Percentiles rank a stretch among this genome's conserved stretches.
These are phyloP conservation scores for Aspergillus pseudotamarii DNA, from an alignment of 2,329 filamentous ascomycete genomes.

Conservation along the genomic window DNA sequence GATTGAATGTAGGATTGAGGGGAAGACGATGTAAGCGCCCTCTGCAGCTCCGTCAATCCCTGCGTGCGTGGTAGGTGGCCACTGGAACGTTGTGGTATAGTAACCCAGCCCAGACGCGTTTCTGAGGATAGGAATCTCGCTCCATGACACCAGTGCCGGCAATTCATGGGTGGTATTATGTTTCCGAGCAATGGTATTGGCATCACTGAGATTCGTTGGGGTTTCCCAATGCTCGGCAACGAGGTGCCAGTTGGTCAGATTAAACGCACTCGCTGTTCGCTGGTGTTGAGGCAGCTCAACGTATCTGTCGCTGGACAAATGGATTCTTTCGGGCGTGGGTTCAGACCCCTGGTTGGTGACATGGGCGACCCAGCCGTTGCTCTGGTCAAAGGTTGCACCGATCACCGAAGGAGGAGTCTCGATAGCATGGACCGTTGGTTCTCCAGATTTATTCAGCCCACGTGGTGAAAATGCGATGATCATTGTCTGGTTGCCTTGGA, in stretches of 20 bases:
- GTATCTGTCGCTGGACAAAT: too few relatives aligned
- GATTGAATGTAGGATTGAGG: slow-evolving; percentile 12
- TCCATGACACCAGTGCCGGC: slow-evolving; percentile 38
- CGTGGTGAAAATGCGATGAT: too few relatives aligned
- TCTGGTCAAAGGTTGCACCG: too few relatives aligned
- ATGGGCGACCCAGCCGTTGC: too few relatives aligned
- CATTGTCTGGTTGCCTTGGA: too few relatives aligned
- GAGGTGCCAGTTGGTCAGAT: slow-evolving; percentile 41
- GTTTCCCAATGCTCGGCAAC: slow-evolving; percentile 44
- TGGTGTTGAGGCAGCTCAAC: too few relatives aligned
- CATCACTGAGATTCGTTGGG: slow-evolving; percentile 35
- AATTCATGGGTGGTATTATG: slow-evolving; percentile 37
- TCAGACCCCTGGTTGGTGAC: too few relatives aligned
- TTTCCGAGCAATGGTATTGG: slow-evolving; percentile 21
- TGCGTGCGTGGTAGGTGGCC: slow-evolving; percentile 7
- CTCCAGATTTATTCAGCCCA: too few relatives aligned
- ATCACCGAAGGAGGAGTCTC: too few relatives aligned
- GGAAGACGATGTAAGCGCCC: slow-evolving; percentile 21
- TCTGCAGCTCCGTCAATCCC: neutral
- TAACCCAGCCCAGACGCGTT: slow-evolving; percentile 30
- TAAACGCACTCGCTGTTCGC: slow-evolving; percentile 10
- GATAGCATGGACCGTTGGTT: too few relatives aligned
- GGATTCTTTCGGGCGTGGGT: too few relatives aligned
- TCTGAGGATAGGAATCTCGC: slow-evolving; percentile 29
- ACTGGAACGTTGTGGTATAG: slow-evolving; percentile 19